Evolutionary conservation across 2,329 filamentous ascomycete genomes (phyloP), one percentile per base, ranked within the genome.

Genomic region (Neonectria neomacrospora): DNA sequence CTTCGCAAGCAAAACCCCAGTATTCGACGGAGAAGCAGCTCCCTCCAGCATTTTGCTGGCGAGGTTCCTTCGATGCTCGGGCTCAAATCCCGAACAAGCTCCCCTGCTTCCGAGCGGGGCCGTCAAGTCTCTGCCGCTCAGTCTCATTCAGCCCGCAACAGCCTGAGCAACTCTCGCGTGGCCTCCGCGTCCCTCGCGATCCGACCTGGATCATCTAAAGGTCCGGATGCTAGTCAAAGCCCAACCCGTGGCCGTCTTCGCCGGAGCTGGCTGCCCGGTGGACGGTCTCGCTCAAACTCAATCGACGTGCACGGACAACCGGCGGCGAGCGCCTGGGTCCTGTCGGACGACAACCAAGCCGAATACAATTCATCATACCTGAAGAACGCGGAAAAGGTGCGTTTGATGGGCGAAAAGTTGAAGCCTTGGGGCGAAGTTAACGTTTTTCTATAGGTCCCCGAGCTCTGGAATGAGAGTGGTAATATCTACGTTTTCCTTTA

Each of bases 381-480:
- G 56, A 73, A 80, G 22, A 84, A 83, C 45, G 84, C 82, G 20
- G 86, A 90, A 68, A 88, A 85, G 79, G 85, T 87, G 72, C 67
- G 71, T 62, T 71, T 50, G 30, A 16, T 12, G 30, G 30, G 48
- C 47, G 55, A 26, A 6, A 26, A 26, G 23, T 3, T 61, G 44
- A 18, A 57, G 58, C 44, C 47, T 42, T 11, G 26, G 66, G 65
- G 34, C 32, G 64, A 55, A 58, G 54, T 68, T 66, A 67, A 71
- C 61, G 3, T 45, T 62, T 47, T 12, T 61, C 51, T 54, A 16
- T 58, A 89, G 86, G 85, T 90, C 4, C 86, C 88, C 2, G 89
- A 91, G 74, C 76, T 91, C 20, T 91, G 89, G 89, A 86, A 88
- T 67, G 87, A 90, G 58, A 78, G 75, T 54, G 88, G 86, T 41